Percentiles rank a stretch among this genome's conserved stretches.
Conservation (phyloP, 352 stramenopile species). For the Aphanomyces stellatus region DNA sequence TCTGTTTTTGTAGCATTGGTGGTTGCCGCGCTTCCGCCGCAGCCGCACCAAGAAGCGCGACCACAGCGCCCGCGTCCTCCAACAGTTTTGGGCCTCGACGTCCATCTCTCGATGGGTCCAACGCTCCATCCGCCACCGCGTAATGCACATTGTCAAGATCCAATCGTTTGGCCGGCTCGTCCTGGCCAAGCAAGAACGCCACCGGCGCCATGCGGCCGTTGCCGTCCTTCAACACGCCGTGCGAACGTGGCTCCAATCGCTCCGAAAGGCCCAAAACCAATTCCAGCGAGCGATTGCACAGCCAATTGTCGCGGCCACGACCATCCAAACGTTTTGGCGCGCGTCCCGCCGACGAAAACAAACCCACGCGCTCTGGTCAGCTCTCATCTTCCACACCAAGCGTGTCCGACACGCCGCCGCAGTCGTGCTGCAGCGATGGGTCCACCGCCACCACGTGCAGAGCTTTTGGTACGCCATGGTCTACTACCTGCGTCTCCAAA, state of each 20-base stretch:
- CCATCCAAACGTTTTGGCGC: conserved; percentile 14
- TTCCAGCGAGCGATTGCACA: too few species aligned
- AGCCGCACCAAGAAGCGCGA: conserved; percentile 14
- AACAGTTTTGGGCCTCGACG: conserved; percentile 78
- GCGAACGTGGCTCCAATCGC: conserved; percentile 25
- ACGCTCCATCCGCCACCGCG: conserved; percentile 51
- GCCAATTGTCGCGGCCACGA: not conserved
- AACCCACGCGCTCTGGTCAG: not conserved
- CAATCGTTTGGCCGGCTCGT: conserved; percentile 18
- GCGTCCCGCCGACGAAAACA: not conserved
- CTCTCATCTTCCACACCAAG: not conserved
- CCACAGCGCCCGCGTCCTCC: conserved; percentile 41
- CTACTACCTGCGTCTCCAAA: conserved; percentile 6
- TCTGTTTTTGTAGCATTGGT: conserved; percentile 10
- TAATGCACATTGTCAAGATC: conserved; percentile 20
- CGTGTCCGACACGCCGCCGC: conserved; percentile 1
- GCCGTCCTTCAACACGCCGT: not conserved
- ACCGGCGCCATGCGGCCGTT: not conserved
- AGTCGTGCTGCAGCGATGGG: not conserved
- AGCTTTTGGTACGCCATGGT: conserved; percentile 12
- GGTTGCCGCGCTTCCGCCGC: conserved; percentile 16
- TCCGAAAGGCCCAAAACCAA: too few species aligned
- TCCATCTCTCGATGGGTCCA: conserved; percentile 59
- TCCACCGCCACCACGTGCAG: not conserved
- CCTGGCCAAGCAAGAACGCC: not conserved